Percentiles rank a stretch among this genome's conserved stretches.
These are phyloP conservation scores for Ceratocystis destructans DNA, from an alignment of 2,329 filamentous ascomycete species.

Conservation along the genomic window DNA sequence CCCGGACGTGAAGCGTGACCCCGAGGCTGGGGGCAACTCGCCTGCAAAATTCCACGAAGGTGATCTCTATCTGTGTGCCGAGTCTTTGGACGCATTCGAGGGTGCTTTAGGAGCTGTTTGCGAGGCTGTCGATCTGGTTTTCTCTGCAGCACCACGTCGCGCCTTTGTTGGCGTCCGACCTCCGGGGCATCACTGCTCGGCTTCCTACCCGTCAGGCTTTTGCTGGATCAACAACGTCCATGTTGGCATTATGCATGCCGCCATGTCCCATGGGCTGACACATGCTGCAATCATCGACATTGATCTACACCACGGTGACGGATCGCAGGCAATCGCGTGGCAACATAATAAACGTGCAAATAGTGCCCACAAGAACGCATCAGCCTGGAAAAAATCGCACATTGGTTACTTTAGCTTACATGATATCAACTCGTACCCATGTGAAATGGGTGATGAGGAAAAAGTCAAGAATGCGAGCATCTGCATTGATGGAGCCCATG, in stretches of 20 bases:
- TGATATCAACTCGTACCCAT: slow-evolving; percentile 97
- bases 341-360: slow-evolving; percentile 69
- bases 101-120: slow-evolving; percentile 85
- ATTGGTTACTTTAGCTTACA: slow-evolving; percentile 96
- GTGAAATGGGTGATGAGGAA: slow-evolving; percentile 81
- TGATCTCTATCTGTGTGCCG: slow-evolving; percentile 78
- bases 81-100: slow-evolving; percentile 77
- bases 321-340: slow-evolving; percentile 92
- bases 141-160: slow-evolving; percentile 48
- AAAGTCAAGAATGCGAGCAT: slow-evolving; percentile 90
- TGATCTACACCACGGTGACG: slow-evolving; percentile 83
- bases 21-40: slow-evolving; percentile 31
- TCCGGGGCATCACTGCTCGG: slow-evolving; percentile 89
- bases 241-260: slow-evolving; percentile 84
- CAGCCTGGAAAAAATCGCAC: slow-evolving; percentile 64
- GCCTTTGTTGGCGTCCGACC: slow-evolving; percentile 89
- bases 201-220: slow-evolving; percentile 80
- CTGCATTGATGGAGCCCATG: slow-evolving; percentile 87
- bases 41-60: slow-evolving; percentile 57
- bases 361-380: slow-evolving; percentile 57
- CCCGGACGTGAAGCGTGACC: slow-evolving; percentile 44
- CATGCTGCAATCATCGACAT: slow-evolving; percentile 92
- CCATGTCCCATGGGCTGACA: slow-evolving; percentile 69
- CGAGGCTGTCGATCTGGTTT: slow-evolving; percentile 80
- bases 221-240: slow-evolving; percentile 99